Evolutionary conservation across 2,329 filamentous ascomycete species (phyloP).

Genomic region (Penicillium sp.): DNA sequence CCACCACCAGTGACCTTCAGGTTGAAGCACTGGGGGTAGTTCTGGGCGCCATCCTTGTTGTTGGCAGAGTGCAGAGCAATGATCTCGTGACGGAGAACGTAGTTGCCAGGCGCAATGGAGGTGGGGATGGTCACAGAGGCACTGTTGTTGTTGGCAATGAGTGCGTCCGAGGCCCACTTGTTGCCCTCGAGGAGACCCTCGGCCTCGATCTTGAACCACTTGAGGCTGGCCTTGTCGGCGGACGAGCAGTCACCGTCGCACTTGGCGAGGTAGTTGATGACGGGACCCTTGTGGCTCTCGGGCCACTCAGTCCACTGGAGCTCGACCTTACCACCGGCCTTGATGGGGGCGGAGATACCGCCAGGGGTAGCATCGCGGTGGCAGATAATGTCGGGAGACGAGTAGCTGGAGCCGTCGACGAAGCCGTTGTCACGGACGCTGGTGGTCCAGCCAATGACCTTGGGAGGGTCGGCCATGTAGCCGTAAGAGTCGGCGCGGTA

Average conservation of each 20-base stretch:
- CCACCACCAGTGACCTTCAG: slow-evolving; percentile 54
- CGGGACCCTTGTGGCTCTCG: slow-evolving; percentile 57
- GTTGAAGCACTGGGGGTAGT: slow-evolving; percentile 56
- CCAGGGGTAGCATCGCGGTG: slow-evolving; percentile 53
- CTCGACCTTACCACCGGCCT: slow-evolving; percentile 54
- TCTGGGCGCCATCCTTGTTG: slow-evolving; percentile 44
- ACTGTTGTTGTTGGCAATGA: slow-evolving; percentile 50
- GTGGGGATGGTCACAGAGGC: slow-evolving; percentile 45
- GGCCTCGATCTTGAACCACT: slow-evolving; percentile 60
- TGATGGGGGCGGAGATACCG: slow-evolving; percentile 48
- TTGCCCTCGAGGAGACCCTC: slow-evolving; percentile 47
- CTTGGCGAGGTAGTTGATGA: slow-evolving; percentile 59
- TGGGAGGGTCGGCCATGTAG: slow-evolving; percentile 34
- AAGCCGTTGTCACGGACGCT: slow-evolving; percentile 50
- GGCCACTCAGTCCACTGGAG: slow-evolving; percentile 63
- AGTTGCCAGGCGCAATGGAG: slow-evolving; percentile 46
- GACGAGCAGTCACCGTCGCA: slow-evolving; percentile 53
- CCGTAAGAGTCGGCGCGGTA: slow-evolving; percentile 35
- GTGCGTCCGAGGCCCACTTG: slow-evolving; percentile 51
- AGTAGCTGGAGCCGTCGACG: slow-evolving; percentile 45
- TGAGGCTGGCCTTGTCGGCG: slow-evolving; percentile 48
- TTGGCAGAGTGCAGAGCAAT: slow-evolving; percentile 49
- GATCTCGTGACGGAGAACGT: slow-evolving; percentile 52
- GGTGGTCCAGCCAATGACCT: slow-evolving; percentile 51
- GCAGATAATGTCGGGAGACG: slow-evolving; percentile 53